Evolutionary conservation across 1,284 basidiomycete genomes (phyloP), one percentile per base, ranked within the genome.

Genomic region (Cryptococcus floricola): DNA sequence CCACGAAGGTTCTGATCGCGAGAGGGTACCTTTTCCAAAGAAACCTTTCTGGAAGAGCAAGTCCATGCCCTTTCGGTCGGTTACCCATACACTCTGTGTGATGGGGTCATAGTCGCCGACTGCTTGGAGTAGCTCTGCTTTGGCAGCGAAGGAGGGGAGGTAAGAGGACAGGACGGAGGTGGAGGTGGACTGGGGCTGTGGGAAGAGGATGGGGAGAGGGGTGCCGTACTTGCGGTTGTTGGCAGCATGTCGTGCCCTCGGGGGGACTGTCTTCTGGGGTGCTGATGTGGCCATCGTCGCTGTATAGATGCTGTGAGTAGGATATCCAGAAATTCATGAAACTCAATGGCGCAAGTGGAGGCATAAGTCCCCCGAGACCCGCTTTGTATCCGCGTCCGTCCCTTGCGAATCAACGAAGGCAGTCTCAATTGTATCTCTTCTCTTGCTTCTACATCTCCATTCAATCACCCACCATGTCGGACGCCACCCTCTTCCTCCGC

Each of bases 1-100:
- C 96, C 95, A 99, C 48, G 86, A 92, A 1, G 95, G 95, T 74
- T 98, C 96, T 74, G 91, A 95, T 53, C 96, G 79, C 39, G 89
- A 93, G 48, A 98, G 79, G 67, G 88, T 88, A 1, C 96, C 96
- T 75, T 98, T 98, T 19, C 96, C 95, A 73, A 98, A 98, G 80
- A 98, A 98, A 0, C 96, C 95, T 56, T 88, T 80, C 45, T 84
- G 81, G 89, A 96, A 99, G 27, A 98, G 81, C 1, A 87, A 77
- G 62, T 80, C 80, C 39, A 84, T 83, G 69, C 90, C 84, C 23
- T 76, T 79, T 25, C 79, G 71, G 57, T 86, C 82, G 0, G 80
- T 77, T 1, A 95, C 81, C 89, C 90, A 94, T 9, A 95, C 87
- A 0, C 87, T 88, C 34, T 83, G 83, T 16, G 90, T 90, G 1